Conservation (phyloP, 2,329 filamentous ascomycete species). For the Xylariales sp. region DNA sequence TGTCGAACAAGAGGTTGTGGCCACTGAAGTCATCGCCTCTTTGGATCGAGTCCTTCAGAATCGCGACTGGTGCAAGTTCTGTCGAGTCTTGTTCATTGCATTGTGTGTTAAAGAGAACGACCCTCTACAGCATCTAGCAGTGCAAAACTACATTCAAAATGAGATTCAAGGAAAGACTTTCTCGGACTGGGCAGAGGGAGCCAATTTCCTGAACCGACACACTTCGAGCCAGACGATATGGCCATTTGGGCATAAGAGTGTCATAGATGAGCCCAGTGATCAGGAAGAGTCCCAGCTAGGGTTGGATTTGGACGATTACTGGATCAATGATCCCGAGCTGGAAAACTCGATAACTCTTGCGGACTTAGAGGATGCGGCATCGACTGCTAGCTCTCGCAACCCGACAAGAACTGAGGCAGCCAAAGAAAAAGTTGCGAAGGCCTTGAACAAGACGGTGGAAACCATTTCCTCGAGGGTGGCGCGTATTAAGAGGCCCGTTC, state of each 20-base stretch:
- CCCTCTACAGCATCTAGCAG: neutral
- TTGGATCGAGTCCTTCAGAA: neutral
- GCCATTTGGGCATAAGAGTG: slow-evolving; percentile 1
- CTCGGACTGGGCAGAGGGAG: neutral
- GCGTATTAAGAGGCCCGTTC: neutral
- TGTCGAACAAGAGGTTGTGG: neutral
- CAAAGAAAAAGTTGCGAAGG: slow-evolving; percentile 2
- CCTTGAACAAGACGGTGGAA: slow-evolving; percentile 2
- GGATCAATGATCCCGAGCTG: neutral
- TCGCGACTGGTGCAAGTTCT: slow-evolving; percentile 1
- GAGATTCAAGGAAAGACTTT: neutral
- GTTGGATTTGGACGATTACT: neutral
- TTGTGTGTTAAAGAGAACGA: slow-evolving; percentile 1
- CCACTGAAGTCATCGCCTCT: slow-evolving; percentile 1
- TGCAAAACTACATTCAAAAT: neutral
- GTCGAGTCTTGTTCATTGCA: neutral
- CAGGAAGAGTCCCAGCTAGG: neutral
- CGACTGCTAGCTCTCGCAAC: neutral
- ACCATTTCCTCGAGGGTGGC: slow-evolving; percentile 1
- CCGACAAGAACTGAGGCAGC: neutral
- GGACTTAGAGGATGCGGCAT: neutral
- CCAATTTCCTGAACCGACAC: neutral
- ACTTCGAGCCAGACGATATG: neutral
- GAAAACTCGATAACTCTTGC: neutral
- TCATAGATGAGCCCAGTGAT: neutral